Conservation (phyloP, 2,329 filamentous ascomycete species). For the Fusarium multiceps region DNA sequence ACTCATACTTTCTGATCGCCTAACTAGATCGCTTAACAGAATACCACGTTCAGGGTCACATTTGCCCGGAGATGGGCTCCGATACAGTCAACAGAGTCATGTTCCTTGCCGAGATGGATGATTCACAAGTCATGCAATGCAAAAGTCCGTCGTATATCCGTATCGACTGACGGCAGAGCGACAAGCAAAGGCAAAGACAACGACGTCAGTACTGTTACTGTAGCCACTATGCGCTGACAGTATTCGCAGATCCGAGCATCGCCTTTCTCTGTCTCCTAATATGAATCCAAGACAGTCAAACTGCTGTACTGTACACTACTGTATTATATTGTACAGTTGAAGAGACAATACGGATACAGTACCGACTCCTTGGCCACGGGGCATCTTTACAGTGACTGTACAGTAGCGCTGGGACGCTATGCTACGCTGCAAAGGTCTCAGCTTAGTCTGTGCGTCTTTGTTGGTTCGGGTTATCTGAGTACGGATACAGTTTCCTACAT, state of each 20-base stretch:
- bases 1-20: neutral
- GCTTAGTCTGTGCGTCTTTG: constrained; percentile 17
- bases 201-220: neutral
- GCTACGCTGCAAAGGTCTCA: neutral
- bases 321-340: neutral
- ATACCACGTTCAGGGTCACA: constrained; percentile 19
- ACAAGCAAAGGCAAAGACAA: neutral
- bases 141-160: neutral
- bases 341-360: constrained; percentile 27
- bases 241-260: neutral
- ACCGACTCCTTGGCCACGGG: constrained; percentile 38
- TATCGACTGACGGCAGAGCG: neutral
- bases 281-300: neutral
- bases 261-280: neutral
- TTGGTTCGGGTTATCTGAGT: constrained; percentile 16
- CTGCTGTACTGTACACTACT: constrained; percentile 13
- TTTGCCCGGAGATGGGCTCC: constrained; percentile 19
- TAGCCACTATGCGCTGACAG: constrained; percentile 20
- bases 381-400: neutral
- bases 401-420: neutral
- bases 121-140: constrained; percentile 18
- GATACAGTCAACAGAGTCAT: constrained; percentile 12
- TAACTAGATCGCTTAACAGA: constrained; percentile 9
- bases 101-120: neutral
- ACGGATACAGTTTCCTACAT: neutral